Conservation (phyloP, 108 stramenopile species). For the Phaeodactylum tricornutum region DNA sequence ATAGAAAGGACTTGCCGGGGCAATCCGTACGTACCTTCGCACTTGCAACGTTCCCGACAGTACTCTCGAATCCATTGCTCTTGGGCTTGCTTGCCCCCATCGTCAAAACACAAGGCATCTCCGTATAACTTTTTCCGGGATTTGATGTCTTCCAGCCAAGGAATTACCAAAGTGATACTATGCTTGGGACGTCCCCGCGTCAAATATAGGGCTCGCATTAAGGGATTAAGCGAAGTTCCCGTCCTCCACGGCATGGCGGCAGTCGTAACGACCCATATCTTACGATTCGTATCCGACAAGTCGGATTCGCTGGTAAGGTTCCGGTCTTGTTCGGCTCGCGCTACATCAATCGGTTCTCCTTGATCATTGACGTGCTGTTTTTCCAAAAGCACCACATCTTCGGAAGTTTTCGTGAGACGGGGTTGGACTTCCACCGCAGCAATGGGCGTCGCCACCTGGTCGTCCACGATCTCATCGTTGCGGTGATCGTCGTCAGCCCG, state of each 20-base stretch:
- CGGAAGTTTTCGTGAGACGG: too few species aligned
- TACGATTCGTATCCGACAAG: conserved; percentile 22
- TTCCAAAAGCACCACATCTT: too few species aligned
- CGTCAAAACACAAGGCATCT: conserved; percentile 35
- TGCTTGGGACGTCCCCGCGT: conserved; percentile 24
- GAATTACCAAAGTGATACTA: conserved; percentile 61
- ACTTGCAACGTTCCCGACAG: conserved; percentile 30
- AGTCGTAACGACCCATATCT: conserved; percentile 39
- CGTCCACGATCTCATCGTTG: too few species aligned
- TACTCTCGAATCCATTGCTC: conserved; percentile 62
- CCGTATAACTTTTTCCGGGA: conserved; percentile 60
- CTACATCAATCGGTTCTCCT: too few species aligned
- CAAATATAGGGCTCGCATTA: conserved; percentile 50
- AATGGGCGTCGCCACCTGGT: too few species aligned
- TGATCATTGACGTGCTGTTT: too few species aligned
- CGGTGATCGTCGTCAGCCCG: too few species aligned
- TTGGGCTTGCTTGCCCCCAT: conserved; percentile 37
- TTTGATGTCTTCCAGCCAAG: conserved; percentile 59
- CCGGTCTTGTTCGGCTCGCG: too few species aligned
- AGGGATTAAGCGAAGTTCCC: conserved; percentile 69
- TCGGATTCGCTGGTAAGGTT: conserved; percentile 25
- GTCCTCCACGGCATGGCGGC: conserved; percentile 76
- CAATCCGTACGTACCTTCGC: conserved; percentile 11
- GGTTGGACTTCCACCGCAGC: too few species aligned
- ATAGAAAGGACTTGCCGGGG: conserved; percentile 4